Base-by-base conservation (phyloP, 2,329 filamentous ascomycete species). In the Metarhizium humberi region DNA sequence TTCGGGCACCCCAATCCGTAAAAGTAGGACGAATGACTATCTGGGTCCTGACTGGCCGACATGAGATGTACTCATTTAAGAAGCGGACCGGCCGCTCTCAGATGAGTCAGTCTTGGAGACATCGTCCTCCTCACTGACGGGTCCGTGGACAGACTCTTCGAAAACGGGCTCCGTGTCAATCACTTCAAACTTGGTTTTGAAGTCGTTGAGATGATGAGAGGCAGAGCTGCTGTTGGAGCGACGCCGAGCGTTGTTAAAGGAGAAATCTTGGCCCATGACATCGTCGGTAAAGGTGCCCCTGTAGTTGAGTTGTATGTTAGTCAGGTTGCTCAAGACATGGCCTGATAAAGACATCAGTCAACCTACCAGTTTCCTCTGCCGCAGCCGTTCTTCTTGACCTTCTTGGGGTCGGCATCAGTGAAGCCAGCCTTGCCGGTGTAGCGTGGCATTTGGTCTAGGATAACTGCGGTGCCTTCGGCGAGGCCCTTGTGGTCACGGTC, bases 151-250 rank as follows among this genome's bases (percentile, higher is more conserved):
- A 54, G 82, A 81, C 73, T 96, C 92, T 71, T 97, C 91, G 63
- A 96, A 96, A 66, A 95, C 88, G 45, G 91, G 92, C 66, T 97
- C 92, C 18, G 83, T 79, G 64, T 97, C 94, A 69, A 90, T 80
- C 63, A 88, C 78, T 73, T 99, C 94, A 70, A 96, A 97, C 77
- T 99, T 99, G 73, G 92, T 95, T 81, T 94, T 95, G 77, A 96
- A 90, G 69, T 92, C 84, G 58, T 82, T 80, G 63, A 90, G 76
- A 64, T 84, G 78, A 66, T 84, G 80, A 55, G 83, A 85, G 64
- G 87, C 80, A 66, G 80, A 85, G 75, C 86, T 92, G 70, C 88
- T 92, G 78, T 97, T 97, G 74, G 90, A 95, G 71, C 90, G 91
- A 70, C 92, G 94, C 60, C 92, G 90, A 56, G 88, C 78, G 65